Base-by-base conservation (phyloP, 2,329 filamentous ascomycete genomes). In the Aspergillus novoparasiticus region DNA sequence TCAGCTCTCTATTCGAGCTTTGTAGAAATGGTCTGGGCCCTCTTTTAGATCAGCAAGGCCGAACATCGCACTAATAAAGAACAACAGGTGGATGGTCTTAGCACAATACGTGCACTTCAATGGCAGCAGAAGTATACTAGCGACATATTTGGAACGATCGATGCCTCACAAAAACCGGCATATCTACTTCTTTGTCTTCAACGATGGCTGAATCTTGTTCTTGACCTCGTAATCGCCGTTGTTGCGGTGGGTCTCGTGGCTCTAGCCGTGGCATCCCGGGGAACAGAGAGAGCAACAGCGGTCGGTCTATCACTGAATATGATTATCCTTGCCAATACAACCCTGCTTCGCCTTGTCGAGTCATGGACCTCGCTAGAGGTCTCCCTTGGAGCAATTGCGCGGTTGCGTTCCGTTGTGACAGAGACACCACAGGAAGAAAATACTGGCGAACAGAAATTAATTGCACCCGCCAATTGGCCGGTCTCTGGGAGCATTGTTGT, bases 361-460 rank as follows among this genome's bases (percentile, higher is more conserved):
- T 77, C 74, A n/a, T 87, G 83, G 83, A 85, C 84, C 0, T 73
- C 77, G 23, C 72, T 87, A 4, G 85, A 87, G 66, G 86, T 83
- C 0, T 80, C 80, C 10, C 77, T 87, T 30, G 84, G 84, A n/a
- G 83, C 83, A 8, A 77, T 87, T 21, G 39, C 65, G 14, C 39
- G 60, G 34, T 16, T 60, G 1, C 43, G 51, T 2, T 41, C 36
- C 3, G 50, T 53, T 19, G 30, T 53, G 10, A 19, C 50, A 0
- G 19, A 21, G 10, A 54, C 51, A 12, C 51, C 30, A 1, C 19
- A 16, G 16, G 51, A 54, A 23, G 51, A 36, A 54, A 36, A 9
- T 21, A 14, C 16, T 1, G 14, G n/a, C 1, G 30, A 34, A 8
- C 39, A 56, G 30, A 53, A 36, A 14, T 5, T 6, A 36, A 14